Base-by-base conservation (phyloP, 2,329 filamentous ascomycete genomes). In the Cordyceps pruinosa region DNA sequence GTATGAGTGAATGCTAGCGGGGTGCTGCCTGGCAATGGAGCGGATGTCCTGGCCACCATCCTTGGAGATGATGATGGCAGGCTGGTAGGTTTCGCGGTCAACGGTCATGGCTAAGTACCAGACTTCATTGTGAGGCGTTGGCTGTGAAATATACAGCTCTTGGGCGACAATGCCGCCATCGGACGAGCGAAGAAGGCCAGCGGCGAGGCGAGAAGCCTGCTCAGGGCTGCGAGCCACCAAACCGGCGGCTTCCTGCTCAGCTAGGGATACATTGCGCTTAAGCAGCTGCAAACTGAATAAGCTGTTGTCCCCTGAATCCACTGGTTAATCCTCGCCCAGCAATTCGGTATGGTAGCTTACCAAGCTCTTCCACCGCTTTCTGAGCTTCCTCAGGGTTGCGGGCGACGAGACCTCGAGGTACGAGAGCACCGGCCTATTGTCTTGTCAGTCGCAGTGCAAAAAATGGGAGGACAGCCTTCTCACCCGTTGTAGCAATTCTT, bases 41-140 rank as follows among this genome's bases (percentile, higher is more conserved):
- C 63, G 58, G 5, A 71, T 60, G 3, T 61, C 55, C 34, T 48
- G 23, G 5, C 30, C 19, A 5, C 61, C 56, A 1, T 65, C 54
- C 26, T 63, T 66, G 17, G 71, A 74, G 2, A 75, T 61, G 5
- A 75, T 60, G 4, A 79, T 61, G 0, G 67, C 62, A 0, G 76
- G 76, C 13, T 62, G 64, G 50, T 64, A 71, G 15, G 65, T 66
- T n/a, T 74, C 70, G 4, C 76, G 73, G 45, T 78, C 74, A 37
- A 79, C 67, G 0, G 71, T 71, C 48, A 79, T 66, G 7, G 70
- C 67, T 0, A 79, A 50, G 54, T 75, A 75, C 68, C 70, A 79
- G 50, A 70, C 65, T 2, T 70, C 60, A 0, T 66, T 65, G 17
- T 66, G 60, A 7, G 66, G 39, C 0, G 72, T 49, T 0, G 61